Conservation (phyloP, 257 asterid species). For the Cruciata laevipes region DNA sequence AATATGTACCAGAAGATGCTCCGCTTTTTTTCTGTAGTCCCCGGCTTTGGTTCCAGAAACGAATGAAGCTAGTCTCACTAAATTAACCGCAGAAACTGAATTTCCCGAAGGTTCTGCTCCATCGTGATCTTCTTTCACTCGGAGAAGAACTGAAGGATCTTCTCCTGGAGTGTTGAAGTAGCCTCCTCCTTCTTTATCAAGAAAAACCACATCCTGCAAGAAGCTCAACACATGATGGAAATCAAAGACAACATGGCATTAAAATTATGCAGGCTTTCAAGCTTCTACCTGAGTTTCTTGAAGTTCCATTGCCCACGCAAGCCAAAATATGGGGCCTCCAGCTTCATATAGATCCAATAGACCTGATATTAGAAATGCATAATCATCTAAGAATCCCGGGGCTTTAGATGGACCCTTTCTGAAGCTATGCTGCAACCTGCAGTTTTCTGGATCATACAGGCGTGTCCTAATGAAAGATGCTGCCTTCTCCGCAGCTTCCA, state of each 20-base stretch:
- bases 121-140: conserved; percentile 91
- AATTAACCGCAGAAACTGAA: conserved; percentile 72
- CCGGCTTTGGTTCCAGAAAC: conserved; percentile 42
- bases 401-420: conserved; percentile 89
- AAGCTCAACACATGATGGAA: background rate
- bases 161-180: conserved; percentile 81
- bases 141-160: conserved; percentile 87
- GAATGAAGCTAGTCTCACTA: conserved; percentile 68
- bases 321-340: conserved; percentile 72
- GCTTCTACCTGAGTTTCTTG: conserved; percentile 60
- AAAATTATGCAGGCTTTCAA: background rate
- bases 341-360: conserved; percentile 71
- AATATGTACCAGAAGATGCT: conserved; percentile 51
- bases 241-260: background rate
- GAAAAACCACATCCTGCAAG: conserved; percentile 74
- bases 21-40: conserved; percentile 50
- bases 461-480: conserved; percentile 62
- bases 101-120: conserved; percentile 98
- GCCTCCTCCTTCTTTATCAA: conserved; percentile 84
- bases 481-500: conserved; percentile 85
- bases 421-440: conserved; percentile 79
- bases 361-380: conserved; percentile 74
- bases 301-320: conserved; percentile 84
- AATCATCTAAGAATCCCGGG: conserved; percentile 87
- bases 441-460: conserved; percentile 54